A percentile compares a stretch with the other conserved stretches of the same genome.
Conservation (phyloP, 768 basidiomycete genomes). For the Pleurotus platypus region DNA sequence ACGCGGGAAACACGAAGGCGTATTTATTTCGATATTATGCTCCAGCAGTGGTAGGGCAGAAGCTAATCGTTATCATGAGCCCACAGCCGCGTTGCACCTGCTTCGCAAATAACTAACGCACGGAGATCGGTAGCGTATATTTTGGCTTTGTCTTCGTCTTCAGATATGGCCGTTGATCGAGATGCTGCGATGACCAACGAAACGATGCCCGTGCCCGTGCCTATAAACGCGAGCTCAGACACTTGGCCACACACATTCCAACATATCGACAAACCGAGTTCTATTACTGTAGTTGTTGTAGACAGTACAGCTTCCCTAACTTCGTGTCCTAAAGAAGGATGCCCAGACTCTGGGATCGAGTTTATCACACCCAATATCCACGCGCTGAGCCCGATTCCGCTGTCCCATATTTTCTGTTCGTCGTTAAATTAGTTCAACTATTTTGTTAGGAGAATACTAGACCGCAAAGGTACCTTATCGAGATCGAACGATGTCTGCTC, state of each 20-base stretch:
- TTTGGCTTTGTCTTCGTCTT: conserved; percentile 21
- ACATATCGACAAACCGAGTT: conserved; percentile 53
- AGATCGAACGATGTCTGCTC: conserved; percentile 91
- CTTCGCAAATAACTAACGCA: conserved; percentile 28
- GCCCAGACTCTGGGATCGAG: conserved; percentile 7
- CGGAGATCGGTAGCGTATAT: conserved; percentile 71
- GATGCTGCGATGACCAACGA: conserved; percentile 62
- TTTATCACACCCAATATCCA: conserved; percentile 54
- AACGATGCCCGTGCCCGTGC: conserved; percentile 84
- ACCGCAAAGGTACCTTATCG: conserved; percentile 64
- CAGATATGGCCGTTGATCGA: conserved; percentile 29
- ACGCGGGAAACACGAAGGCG: conserved; percentile 24
- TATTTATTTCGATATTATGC: conserved; percentile 59
- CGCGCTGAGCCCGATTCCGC: conserved; percentile 80
- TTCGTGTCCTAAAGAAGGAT: neutral
- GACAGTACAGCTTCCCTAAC: conserved; percentile 32
- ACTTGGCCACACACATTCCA: no score
- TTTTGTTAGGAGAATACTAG: no score
- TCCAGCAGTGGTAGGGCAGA: conserved; percentile 80
- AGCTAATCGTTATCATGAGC: conserved; percentile 32
- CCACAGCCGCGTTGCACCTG: neutral
- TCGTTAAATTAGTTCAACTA: neutral
- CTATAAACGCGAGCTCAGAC: conserved; percentile 31
- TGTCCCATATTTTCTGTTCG: conserved; percentile 93
- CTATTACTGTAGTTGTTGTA: conserved; percentile 43